Evolutionary conservation across 1,139 yeast species (phyloP).

Genomic region (Saccharomyces uvarum): DNA sequence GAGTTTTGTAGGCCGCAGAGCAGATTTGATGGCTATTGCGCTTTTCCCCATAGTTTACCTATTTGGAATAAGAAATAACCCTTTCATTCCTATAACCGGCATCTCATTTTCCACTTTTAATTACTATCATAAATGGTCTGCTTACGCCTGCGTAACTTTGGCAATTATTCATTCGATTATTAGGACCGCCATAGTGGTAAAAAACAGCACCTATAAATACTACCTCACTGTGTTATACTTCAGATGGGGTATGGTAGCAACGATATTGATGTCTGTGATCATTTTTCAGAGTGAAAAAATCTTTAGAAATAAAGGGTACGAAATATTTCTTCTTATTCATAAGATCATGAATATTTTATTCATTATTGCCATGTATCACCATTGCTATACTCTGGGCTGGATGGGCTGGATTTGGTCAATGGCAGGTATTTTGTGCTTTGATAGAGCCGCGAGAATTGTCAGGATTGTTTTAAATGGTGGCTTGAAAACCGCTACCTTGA

Average conservation of each 20-base stretch:
- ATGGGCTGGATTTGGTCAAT: constrained; percentile 39
- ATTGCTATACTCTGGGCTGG: constrained; percentile 37
- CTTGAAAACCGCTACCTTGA: constrained; percentile 30
- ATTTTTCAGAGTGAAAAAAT: constrained; percentile 38
- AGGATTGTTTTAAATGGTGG: constrained; percentile 36
- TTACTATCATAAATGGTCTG: constrained; percentile 41
- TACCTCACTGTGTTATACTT: constrained; percentile 30
- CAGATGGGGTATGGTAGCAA: constrained; percentile 45
- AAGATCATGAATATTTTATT: constrained; percentile 34
- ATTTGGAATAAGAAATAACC: constrained; percentile 56
- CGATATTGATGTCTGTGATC: constrained; percentile 37
- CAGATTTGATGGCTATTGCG: constrained; percentile 44
- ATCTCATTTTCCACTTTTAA: constrained; percentile 42
- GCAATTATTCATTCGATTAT: constrained; percentile 48
- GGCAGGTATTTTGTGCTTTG: constrained; percentile 36
- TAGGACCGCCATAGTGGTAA: constrained; percentile 35
- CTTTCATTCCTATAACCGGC: constrained; percentile 45
- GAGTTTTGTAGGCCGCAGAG: constrained; percentile 47
- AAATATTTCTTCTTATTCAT: constrained; percentile 35
- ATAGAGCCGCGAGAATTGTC: constrained; percentile 34
- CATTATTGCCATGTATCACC: constrained; percentile 37
- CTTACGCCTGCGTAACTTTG: constrained; percentile 33
- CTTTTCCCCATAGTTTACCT: constrained; percentile 47
- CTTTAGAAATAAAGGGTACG: constrained; percentile 44
- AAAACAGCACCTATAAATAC: constrained; percentile 27